Evolutionary conservation across 1,139 yeast genomes (phyloP).

Genomic region (Taphrina pruni): DNA sequence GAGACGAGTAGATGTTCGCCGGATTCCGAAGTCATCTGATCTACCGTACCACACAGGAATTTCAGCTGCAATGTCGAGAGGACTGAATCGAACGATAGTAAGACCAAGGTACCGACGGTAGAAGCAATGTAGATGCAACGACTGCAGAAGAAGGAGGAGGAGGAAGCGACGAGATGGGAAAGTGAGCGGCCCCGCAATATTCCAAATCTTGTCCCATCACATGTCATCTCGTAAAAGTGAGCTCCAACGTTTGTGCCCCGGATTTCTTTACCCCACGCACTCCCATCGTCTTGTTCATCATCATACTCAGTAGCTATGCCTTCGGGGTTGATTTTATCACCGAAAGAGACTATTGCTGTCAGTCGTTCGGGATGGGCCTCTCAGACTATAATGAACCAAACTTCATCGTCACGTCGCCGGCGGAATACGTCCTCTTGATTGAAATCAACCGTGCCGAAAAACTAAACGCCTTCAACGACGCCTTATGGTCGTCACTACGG

Average conservation of each 20-base stretch:
- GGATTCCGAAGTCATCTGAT: not conserved
- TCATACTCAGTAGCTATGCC: not conserved
- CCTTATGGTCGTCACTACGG: conserved; percentile 62
- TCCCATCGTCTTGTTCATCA: not conserved
- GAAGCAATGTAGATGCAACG: no score
- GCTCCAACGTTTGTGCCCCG: not conserved
- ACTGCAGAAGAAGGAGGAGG: no score
- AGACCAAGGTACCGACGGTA: no score
- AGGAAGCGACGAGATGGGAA: no score
- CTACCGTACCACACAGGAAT: not conserved
- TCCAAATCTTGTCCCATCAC: no score
- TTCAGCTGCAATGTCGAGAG: no score
- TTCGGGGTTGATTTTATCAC: not conserved
- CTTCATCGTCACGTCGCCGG: conserved; percentile 50
- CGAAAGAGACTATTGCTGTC: not conserved
- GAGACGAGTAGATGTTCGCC: conserved; percentile 24
- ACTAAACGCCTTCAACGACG: conserved; percentile 26
- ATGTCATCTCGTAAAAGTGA: not conserved
- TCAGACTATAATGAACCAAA: conserved; percentile 21
- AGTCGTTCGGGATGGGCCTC: not conserved
- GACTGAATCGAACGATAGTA: no score
- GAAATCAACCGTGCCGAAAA: conserved; percentile 65
- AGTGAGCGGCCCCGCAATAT: no score
- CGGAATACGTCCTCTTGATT: conserved; percentile 63
- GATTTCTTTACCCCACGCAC: conserved; percentile 1